Evolutionary conservation across 1,284 basidiomycete species (phyloP).

Genomic region (Ganoderma sp.): DNA sequence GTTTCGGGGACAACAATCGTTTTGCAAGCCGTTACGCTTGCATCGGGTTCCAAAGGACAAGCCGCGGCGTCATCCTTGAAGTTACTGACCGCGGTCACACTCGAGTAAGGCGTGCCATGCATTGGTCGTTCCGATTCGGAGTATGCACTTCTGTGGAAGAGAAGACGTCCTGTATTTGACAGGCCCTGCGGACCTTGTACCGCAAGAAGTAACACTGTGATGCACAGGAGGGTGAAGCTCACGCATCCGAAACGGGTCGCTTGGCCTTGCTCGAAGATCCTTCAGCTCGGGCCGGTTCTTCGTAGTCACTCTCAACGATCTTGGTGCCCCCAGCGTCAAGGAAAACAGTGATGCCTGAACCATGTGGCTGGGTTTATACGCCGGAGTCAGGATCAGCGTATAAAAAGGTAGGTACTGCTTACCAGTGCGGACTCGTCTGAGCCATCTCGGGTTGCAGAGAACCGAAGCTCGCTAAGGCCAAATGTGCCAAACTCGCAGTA

Average conservation of each 20-base stretch:
- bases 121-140: not conserved
- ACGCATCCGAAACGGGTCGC: not conserved
- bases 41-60: not conserved
- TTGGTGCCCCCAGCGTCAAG: not conserved
- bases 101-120: not conserved
- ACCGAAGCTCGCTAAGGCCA: not conserved
- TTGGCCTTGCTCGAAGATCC: not conserved
- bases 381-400: not conserved
- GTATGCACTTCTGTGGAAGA: not conserved
- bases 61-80: not conserved
- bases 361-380: not conserved
- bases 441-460: not conserved
- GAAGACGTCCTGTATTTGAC: not conserved
- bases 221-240: not conserved
- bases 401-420: not conserved
- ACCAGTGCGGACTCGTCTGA: not conserved
- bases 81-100: not conserved
- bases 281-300: not conserved
- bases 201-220: not conserved
- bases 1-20: not conserved
- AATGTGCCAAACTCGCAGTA: conserved; percentile 1
- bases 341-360: not conserved
- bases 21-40: not conserved
- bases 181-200: not conserved
- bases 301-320: not conserved